Conservation (phyloP, 371 early-diverging fungal species). For the Actinomortierella ambigua region DNA sequence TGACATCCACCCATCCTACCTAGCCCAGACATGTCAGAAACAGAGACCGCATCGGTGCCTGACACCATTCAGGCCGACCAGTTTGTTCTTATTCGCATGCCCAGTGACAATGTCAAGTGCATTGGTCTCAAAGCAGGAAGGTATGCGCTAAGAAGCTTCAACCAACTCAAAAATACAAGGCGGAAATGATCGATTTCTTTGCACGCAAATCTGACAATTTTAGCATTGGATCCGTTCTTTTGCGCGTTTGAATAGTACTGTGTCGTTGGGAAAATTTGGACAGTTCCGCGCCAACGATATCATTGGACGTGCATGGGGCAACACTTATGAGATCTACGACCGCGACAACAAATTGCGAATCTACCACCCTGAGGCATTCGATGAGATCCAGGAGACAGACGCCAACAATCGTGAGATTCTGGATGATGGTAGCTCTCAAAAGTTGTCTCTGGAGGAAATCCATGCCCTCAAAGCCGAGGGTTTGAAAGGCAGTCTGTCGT, state of each 20-base stretch:
- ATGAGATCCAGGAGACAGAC: slow-evolving; percentile 69
- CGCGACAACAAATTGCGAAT: slow-evolving; percentile 49
- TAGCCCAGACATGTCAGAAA: slow-evolving; percentile 34
- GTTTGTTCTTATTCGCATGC: slow-evolving; percentile 80
- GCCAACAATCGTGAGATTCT: slow-evolving; percentile 86
- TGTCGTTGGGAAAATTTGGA: slow-evolving; percentile 94
- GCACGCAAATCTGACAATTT: too few species aligned
- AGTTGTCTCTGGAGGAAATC: slow-evolving; percentile 84
- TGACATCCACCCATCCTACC: slow-evolving; percentile 17
- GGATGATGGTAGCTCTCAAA: slow-evolving; percentile 79
- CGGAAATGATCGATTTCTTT: too few species aligned
- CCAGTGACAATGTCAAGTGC: slow-evolving; percentile 85
- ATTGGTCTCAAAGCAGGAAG: slow-evolving; percentile 69
- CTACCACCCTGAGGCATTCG: slow-evolving; percentile 24
- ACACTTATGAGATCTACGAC: slow-evolving; percentile 83
- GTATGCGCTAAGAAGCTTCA: slow-evolving; percentile 43
- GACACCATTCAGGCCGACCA: slow-evolving; percentile 59
- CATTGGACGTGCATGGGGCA: slow-evolving; percentile 83
- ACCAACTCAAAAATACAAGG: too few species aligned
- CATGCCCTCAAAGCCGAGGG: slow-evolving; percentile 79
- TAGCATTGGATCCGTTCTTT: neutral
- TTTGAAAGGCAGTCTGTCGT: slow-evolving; percentile 59
- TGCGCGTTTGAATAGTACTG: slow-evolving; percentile 47
- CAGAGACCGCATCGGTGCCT: slow-evolving; percentile 32
- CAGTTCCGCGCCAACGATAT: slow-evolving; percentile 76